phyloP scores from a whole-genome alignment of 371 early-diverging fungal genomes.

The Mucor saturninus region DNA sequence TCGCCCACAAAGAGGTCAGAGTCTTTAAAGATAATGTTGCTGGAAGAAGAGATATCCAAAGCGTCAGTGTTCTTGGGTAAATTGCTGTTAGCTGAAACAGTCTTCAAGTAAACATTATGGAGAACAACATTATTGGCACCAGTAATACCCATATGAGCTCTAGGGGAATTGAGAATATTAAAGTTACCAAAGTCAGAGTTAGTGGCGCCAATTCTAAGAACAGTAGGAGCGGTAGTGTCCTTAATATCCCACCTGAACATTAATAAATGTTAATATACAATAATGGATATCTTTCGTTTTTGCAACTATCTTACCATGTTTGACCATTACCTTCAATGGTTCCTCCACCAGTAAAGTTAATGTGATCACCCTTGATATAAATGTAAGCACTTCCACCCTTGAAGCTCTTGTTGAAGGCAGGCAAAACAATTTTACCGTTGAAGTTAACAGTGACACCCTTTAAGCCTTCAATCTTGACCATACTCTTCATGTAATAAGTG shows the following conservation, averaged over 20 bases:
- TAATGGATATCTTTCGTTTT: neutral
- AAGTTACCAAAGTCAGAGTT: slow-evolving; percentile 39
- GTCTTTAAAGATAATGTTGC: slow-evolving; percentile 26
- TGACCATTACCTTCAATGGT: slow-evolving; percentile 38
- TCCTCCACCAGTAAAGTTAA: slow-evolving; percentile 29
- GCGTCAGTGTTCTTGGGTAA: slow-evolving; percentile 41
- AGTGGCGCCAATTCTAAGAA: slow-evolving; percentile 36
- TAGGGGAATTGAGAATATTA: slow-evolving; percentile 34
- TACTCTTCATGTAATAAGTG: slow-evolving; percentile 32
- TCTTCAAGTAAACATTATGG: slow-evolving; percentile 26
- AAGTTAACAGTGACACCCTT: slow-evolving; percentile 35
- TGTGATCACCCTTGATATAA: slow-evolving; percentile 32
- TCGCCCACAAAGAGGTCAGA: slow-evolving; percentile 34
- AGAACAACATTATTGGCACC: slow-evolving; percentile 31
- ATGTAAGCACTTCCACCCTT: slow-evolving; percentile 34
- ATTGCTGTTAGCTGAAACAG: slow-evolving; percentile 30
- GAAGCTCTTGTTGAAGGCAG: slow-evolving; percentile 29
- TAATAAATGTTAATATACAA: neutral
- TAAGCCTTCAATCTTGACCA: slow-evolving; percentile 28
- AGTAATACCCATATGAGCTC: slow-evolving; percentile 40
- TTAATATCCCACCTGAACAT: slow-evolving; percentile 24
- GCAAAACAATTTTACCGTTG: slow-evolving; percentile 34
- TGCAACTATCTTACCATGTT: slow-evolving; percentile 20
- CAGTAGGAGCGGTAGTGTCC: slow-evolving; percentile 37
- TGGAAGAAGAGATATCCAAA: slow-evolving; percentile 37